Evolutionary conservation across 306 rosid genomes (phyloP), one percentile per base, ranked within the genome.

Genomic region (Aeschynomene evenia): DNA sequence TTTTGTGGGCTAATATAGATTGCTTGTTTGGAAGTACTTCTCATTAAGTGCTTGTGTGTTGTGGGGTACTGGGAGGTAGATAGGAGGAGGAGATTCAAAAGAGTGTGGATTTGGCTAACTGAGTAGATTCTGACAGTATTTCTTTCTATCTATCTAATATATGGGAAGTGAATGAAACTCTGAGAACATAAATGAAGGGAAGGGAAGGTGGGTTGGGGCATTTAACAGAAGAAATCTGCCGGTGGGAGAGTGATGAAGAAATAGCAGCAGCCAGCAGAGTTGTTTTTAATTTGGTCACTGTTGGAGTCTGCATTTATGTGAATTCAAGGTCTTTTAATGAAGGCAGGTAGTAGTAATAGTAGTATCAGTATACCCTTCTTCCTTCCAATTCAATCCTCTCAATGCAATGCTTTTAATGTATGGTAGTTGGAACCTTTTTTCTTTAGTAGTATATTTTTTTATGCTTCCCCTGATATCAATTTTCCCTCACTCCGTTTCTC

Each of bases 311-410:
- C 96, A 86, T 89, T 87, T 70, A 92, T 77, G 88, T 86, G 95
- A 87, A 87, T 89, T 90, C 86, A 90, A 84, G 87, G 64, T 77
- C 82, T 82, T 64, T 88, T 90, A 83, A 93, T 83, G 92, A 82
- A 88, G 86, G 85, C 92, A 85, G 95, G 87, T 86, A 85, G 74
- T 79, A n/a, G n/a, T n/a, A n/a, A n/a, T n/a, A n/a, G n/a, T n/a
- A n/a, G n/a, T n/a, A n/a, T n/a, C n/a, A n/a, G n/a, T n/a, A n/a
- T n/a, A n/a, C n/a, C n/a, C n/a, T n/a, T n/a, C 88, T 83, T 79
- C 46, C 86, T 86, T 84, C 60, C 79, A 76, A 76, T 60, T 65
- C 23, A 85, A 62, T 55, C 80, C 76, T 50, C 53, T 70, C 83
- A 74, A 83, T 22, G n/a, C 61, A 36, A 31, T 63, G 81, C 79